Conservation (phyloP, 768 basidiomycete species). For the Mycena indigotica region DNA sequence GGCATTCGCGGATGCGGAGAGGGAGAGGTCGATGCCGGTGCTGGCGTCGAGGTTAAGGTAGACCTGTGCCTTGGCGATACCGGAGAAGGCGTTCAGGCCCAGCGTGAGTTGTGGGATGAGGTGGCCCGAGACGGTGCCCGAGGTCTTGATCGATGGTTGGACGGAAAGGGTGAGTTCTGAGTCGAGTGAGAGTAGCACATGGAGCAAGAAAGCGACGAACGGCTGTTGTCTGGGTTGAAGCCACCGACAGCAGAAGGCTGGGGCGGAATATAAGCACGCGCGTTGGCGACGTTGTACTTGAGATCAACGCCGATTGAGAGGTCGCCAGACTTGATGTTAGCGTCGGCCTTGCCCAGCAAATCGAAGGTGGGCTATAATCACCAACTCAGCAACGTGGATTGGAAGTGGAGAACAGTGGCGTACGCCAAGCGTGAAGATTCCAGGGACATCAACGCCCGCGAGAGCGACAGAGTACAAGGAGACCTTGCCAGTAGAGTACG, state of each 20-base stretch:
- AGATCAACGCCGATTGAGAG: constrained; percentile 25
- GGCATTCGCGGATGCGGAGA: neutral
- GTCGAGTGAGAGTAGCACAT: neutral
- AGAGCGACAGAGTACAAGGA: constrained; percentile 28
- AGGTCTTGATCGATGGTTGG: neutral
- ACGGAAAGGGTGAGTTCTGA: constrained; percentile 14
- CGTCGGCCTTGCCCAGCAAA: constrained; percentile 22
- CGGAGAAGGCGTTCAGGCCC: constrained; percentile 8
- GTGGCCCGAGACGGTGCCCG: neutral
- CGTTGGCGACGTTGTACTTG: neutral
- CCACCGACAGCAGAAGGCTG: neutral
- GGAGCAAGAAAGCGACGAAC: neutral
- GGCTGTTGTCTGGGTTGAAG: constrained; percentile 1
- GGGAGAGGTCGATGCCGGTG: neutral
- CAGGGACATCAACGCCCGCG: constrained; percentile 32
- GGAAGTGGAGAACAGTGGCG: constrained; percentile 7
- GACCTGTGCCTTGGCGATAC: constrained; percentile 3
- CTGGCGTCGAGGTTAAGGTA: constrained; percentile 3
- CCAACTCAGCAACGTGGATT: neutral
- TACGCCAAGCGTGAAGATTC: constrained; percentile 34
- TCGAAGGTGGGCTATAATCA: constrained; percentile 16
- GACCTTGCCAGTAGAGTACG: constrained; percentile 25
- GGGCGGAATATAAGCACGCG: neutral
- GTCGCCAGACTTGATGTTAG: constrained; percentile 24
- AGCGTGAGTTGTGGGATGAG: constrained; percentile 12